Evolutionary conservation across 129 eudicot genomes (phyloP).

Genomic region (Erigeron canadensis): DNA sequence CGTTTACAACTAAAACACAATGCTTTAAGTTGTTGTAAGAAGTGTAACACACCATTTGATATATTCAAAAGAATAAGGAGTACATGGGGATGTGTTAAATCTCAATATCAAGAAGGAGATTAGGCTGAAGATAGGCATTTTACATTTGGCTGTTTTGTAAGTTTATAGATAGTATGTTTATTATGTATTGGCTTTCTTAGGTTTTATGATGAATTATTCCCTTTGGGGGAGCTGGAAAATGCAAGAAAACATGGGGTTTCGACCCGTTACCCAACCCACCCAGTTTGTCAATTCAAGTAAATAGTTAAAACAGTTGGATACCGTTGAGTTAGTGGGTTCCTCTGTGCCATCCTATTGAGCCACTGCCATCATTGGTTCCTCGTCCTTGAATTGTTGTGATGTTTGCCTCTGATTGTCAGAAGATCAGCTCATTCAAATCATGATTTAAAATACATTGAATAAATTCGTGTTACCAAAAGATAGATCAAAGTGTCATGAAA

Average conservation of each 20-base stretch:
- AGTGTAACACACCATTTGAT: constrained; percentile 20
- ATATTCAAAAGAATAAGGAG: constrained; percentile 27
- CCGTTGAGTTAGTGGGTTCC: too few relatives aligned
- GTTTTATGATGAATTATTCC: constrained; percentile 26
- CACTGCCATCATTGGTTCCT: too few relatives aligned
- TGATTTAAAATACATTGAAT: too few relatives aligned
- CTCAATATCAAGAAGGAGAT: constrained; percentile 19
- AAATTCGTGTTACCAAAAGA: too few relatives aligned
- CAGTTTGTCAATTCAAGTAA: too few relatives aligned
- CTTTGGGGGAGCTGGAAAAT: background rate
- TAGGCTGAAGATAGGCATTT: constrained; percentile 23
- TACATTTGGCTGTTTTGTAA: constrained; percentile 33
- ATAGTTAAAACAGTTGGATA: too few relatives aligned
- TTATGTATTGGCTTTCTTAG: constrained; percentile 24
- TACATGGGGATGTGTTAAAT: constrained; percentile 27
- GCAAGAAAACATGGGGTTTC: constrained; percentile 8
- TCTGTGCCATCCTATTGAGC: too few relatives aligned
- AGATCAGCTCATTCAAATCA: too few relatives aligned
- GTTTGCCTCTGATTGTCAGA: too few relatives aligned
- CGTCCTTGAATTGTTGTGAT: too few relatives aligned
- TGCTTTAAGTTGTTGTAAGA: constrained; percentile 29
- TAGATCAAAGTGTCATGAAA: too few relatives aligned
- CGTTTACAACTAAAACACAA: constrained; percentile 3
- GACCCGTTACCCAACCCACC: too few relatives aligned
- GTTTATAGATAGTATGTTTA: constrained; percentile 29